Conservation (phyloP, 305 asterid species). For the Fraxinus latifolia region DNA sequence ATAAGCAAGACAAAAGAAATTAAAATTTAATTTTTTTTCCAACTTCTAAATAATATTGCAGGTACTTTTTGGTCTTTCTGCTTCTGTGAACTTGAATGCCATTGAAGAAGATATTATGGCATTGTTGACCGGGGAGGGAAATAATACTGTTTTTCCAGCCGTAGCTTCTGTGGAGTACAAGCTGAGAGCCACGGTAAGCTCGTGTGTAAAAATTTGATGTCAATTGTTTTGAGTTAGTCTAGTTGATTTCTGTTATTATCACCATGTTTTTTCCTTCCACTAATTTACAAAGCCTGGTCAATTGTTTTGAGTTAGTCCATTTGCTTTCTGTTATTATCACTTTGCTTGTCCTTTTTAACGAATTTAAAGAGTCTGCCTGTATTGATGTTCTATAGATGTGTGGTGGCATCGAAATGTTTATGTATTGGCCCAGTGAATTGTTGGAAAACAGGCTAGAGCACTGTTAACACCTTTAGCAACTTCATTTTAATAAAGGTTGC, state of each 20-base stretch:
- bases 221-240: background rate
- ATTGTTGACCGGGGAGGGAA: conserved; percentile 53
- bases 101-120: conserved; percentile 66
- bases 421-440: background rate
- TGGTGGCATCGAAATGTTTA: background rate
- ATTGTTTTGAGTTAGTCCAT: background rate
- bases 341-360: background rate
- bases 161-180: conserved; percentile 71
- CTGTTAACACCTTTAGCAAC: background rate
- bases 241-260: background rate
- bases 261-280: background rate
- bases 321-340: conserved; percentile 16
- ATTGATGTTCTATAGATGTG: background rate
- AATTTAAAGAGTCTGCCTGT: background rate
- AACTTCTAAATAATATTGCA: conserved; percentile 17
- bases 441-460: background rate
- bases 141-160: conserved; percentile 46
- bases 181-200: conserved; percentile 78
- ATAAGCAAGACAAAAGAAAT: background rate
- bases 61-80: conserved; percentile 90
- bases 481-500: background rate
- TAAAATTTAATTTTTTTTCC: background rate
- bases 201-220: background rate
- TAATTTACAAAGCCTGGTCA: background rate
- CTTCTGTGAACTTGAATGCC: conserved; percentile 57